phyloP scores from a whole-genome alignment of 164 flowering plant species.

The Akebia trifoliata region DNA sequence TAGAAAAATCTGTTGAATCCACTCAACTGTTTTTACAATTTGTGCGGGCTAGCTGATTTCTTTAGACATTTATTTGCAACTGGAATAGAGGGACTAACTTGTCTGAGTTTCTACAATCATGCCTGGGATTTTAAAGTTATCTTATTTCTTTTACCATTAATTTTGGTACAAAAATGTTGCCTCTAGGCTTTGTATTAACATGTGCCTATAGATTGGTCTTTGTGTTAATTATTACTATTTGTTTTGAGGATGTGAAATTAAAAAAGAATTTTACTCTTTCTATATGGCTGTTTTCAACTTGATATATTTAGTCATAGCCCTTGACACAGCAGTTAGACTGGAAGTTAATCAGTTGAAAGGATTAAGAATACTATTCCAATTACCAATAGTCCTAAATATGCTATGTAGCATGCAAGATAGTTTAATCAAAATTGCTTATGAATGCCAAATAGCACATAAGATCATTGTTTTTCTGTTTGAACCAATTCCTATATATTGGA shows the following conservation, averaged over 20 bases:
- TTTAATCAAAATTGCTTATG: neutral
- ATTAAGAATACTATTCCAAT: neutral
- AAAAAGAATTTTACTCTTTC: neutral
- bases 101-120: too few species aligned
- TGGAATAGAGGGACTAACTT: too few species aligned
- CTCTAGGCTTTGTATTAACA: too few species aligned
- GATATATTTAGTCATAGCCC: neutral
- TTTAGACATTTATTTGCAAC: too few species aligned
- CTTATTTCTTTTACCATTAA: too few species aligned
- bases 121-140: too few species aligned
- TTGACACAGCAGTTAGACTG: neutral
- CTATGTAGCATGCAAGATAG: too few species aligned
- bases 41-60: too few species aligned
- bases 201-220: neutral
- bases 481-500: neutral
- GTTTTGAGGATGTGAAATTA: neutral
- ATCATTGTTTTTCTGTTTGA: neutral
- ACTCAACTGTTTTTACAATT: too few species aligned
- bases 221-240: neutral
- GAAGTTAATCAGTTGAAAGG: neutral
- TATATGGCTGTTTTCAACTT: neutral
- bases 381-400: neutral
- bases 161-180: too few species aligned
- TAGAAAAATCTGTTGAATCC: too few species aligned
- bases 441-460: neutral